Base-by-base conservation (phyloP, 192 early-diverging fungal species). In the Coemansia sp. region DNA sequence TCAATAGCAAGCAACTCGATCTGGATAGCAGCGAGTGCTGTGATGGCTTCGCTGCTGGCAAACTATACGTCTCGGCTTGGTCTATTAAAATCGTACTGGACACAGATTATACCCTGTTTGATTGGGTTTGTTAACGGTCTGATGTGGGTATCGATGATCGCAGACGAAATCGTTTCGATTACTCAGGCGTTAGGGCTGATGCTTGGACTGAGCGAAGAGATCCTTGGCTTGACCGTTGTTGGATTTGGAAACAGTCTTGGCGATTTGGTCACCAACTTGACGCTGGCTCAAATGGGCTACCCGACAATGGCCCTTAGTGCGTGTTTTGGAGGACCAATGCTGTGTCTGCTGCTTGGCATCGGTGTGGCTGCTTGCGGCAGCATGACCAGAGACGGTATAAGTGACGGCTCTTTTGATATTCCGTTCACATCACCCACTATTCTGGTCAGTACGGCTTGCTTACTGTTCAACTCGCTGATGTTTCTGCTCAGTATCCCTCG, bases 221-320 rank as follows among this genome's bases (percentile, higher is more conserved):
- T 96, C 26, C 70, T 94, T 18, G 91, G 87, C 3, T 63, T 92
- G 46, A 92, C 90, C 2, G 64, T 98, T 9, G 91, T 95, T 75
- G 93, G 92, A 3, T 80, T 94, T 67, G 88, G 89, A 14, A 88
- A 91, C 63, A 88, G 88, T 55, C 67, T 92, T 19, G 90, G 90
- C 48, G 95, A 98, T 57, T 80, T 98, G 53, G 88, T 96, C 19
- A 94, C 96, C 10, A 95, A 98, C 63, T 75, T 94, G 16, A 89
- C 88, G 18, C 89, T 98, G 50, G 92, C 96, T 3, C 82, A 80
- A 54, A 88, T 91, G 88, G 94, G 94, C 2, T 94, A 82, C 59
- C 92, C 94, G 15, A 81, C 87, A 53, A 98, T 98, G 94, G 96
- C 94, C 1, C 83, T 98, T 39, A 88, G 88, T 19, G 96, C 96